A percentile compares a stretch with the other conserved stretches of the same genome.
phyloP scores from a whole-genome alignment of 2,329 filamentous ascomycete genomes.

The Fusarium sp. region DNA sequence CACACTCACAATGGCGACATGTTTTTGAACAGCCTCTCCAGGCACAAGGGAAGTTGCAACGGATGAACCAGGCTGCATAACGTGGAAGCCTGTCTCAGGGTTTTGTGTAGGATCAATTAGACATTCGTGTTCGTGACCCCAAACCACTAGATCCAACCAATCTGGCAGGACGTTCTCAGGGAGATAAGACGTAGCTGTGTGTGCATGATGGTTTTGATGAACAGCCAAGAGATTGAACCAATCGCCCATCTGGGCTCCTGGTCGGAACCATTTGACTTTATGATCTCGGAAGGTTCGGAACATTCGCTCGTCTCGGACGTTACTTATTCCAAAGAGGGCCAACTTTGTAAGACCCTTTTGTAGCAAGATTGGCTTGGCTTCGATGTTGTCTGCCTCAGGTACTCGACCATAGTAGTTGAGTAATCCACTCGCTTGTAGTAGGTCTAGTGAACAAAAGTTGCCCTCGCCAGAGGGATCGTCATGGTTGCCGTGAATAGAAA shows the following conservation, averaged over 20 bases:
- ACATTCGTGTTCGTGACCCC: constrained; percentile 98
- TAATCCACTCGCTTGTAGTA: constrained; percentile 90
- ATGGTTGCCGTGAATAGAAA: constrained; percentile 98
- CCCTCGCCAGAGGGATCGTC: constrained; percentile 98
- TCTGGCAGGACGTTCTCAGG: constrained; percentile 93
- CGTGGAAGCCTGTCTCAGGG: constrained; percentile 88
- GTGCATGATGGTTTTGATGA: constrained; percentile 94
- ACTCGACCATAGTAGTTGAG: constrained; percentile 97
- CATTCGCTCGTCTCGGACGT: constrained; percentile 93
- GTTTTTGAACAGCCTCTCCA: constrained; percentile 90
- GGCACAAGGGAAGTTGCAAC: constrained; percentile 92
- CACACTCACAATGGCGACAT: constrained; percentile 87
- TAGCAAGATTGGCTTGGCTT: constrained; percentile 89
- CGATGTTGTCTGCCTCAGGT: constrained; percentile 94
- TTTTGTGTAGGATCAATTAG: constrained; percentile 87
- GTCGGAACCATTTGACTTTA: constrained; percentile 93
- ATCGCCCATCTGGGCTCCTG: constrained; percentile 80
- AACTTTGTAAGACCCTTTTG: constrained; percentile 95
- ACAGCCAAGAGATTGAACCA: constrained; percentile 98
- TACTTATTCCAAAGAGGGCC: constrained; percentile 93
- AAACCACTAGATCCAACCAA: constrained; percentile 91
- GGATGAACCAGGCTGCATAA: constrained; percentile 97
- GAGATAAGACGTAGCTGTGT: constrained; percentile 92
- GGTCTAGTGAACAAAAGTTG: constrained; percentile 88
- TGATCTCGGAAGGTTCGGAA: constrained; percentile 93